These are phyloP conservation scores for Leersia perrieri DNA, from an alignment of 176 grass and related monocot genomes.

Conservation along the genomic window DNA sequence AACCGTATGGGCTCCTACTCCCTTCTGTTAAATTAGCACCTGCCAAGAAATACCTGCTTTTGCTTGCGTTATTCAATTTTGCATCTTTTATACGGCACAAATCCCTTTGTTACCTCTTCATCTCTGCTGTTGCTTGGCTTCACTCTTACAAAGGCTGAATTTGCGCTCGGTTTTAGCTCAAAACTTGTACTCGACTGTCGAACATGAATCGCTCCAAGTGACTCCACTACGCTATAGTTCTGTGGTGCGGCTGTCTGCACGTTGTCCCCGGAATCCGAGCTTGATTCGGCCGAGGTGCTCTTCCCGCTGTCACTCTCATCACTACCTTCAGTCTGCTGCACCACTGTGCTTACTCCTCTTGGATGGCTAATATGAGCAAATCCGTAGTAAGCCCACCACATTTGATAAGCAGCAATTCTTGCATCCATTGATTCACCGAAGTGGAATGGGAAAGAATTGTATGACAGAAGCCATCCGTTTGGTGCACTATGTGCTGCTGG, in stretches of 20 bases:
- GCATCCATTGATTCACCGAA: slow-evolving; percentile 13
- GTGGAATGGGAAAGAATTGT: slow-evolving; percentile 15
- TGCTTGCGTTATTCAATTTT: slow-evolving; percentile 25
- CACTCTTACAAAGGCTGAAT: slow-evolving; percentile 54
- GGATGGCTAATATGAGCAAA: slow-evolving; percentile 11
- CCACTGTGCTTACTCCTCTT: background rate
- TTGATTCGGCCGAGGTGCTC: slow-evolving; percentile 16
- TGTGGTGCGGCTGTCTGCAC: background rate
- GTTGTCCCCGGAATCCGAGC: background rate
- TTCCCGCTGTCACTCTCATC: slow-evolving; percentile 13
- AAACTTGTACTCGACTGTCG: background rate
- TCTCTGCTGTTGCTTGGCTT: slow-evolving; percentile 28
- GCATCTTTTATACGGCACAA: slow-evolving; percentile 56
- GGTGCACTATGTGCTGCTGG: slow-evolving; percentile 17
- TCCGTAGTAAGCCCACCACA: slow-evolving; percentile 44
- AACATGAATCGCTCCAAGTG: background rate
- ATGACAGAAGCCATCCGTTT: slow-evolving; percentile 31
- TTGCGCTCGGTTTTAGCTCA: slow-evolving; percentile 46
- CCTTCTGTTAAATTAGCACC: slow-evolving; percentile 49
- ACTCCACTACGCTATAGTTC: background rate
- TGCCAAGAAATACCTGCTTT: background rate
- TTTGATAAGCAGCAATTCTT: slow-evolving; percentile 28
- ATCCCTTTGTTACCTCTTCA: slow-evolving; percentile 42
- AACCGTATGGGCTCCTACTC: background rate
- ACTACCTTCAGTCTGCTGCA: background rate